phyloP scores from a whole-genome alignment of 148 eudicot species.

The Agrostemma githago region DNA sequence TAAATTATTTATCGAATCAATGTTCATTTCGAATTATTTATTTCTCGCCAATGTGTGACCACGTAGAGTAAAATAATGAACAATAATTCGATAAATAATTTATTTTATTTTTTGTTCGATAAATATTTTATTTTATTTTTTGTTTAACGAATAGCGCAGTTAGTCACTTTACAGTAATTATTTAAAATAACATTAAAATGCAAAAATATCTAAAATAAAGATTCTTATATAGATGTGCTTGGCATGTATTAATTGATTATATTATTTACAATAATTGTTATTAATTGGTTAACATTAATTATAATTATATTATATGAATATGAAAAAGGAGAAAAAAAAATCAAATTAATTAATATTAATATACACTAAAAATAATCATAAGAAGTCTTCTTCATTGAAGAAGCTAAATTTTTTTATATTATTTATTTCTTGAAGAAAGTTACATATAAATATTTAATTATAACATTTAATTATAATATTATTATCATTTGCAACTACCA shows the following conservation, averaged over 20 bases:
- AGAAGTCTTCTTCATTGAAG: neutral
- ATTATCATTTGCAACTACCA: neutral
- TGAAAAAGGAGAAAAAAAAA: neutral
- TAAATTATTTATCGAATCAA: too few species aligned
- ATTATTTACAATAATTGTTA: neutral
- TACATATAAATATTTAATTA: neutral
- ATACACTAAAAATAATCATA: slow-evolving; percentile 1
- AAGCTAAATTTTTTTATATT: neutral
- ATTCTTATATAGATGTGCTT: neutral
- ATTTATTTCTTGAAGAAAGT: neutral
- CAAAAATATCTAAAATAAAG: too few species aligned
- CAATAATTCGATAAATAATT: too few species aligned
- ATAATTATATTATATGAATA: neutral
- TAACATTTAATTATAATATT: neutral
- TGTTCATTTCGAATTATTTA: too few species aligned
- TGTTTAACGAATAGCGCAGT: too few species aligned
- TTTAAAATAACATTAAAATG: too few species aligned
- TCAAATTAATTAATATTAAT: neutral
- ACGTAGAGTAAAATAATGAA: too few species aligned
- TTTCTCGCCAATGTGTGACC: too few species aligned
- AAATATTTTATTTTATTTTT: too few species aligned
- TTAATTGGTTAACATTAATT: neutral
- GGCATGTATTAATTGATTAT: too few species aligned
- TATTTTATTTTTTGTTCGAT: too few species aligned
- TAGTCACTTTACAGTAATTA: too few species aligned